phyloP scores from a whole-genome alignment of 2,329 filamentous ascomycete species.

The Akanthomyces dipterigenus region DNA sequence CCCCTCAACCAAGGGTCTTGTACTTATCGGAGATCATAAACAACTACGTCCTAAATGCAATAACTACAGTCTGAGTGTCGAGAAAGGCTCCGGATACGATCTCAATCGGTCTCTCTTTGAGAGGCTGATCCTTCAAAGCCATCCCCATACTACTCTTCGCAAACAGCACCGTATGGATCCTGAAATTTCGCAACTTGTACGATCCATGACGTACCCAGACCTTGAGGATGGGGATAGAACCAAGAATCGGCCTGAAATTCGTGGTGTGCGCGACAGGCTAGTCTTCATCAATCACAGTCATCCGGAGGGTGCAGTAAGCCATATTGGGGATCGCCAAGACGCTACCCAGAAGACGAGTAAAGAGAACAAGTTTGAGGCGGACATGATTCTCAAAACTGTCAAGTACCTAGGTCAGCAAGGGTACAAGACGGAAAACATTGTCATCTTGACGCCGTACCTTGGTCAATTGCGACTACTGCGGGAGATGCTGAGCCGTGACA shows the following conservation, averaged over 20 bases:
- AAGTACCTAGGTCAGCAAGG: conserved; percentile 65
- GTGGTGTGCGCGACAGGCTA: conserved; percentile 53
- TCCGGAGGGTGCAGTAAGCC: conserved; percentile 41
- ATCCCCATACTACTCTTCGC: conserved; percentile 45
- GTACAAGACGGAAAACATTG: conserved; percentile 57
- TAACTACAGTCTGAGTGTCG: conserved; percentile 53
- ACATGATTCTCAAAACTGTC: conserved; percentile 59
- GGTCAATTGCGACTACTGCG: conserved; percentile 57
- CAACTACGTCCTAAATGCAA: conserved; percentile 64
- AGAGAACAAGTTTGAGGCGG: conserved; percentile 55
- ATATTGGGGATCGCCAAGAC: conserved; percentile 44
- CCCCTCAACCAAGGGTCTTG: conserved; percentile 50
- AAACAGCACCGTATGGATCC: conserved; percentile 65
- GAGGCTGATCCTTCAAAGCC: conserved; percentile 51
- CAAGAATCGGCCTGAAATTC: conserved; percentile 35
- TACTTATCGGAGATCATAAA: conserved; percentile 68
- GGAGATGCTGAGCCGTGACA: conserved; percentile 45
- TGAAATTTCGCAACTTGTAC: conserved; percentile 55
- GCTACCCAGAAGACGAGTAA: conserved; percentile 45
- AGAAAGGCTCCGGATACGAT: conserved; percentile 59
- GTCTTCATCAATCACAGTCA: conserved; percentile 60
- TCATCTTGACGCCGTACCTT: conserved; percentile 66
- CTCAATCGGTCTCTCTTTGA: conserved; percentile 65
- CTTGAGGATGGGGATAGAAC: conserved; percentile 51
- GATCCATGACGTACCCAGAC: conserved; percentile 54